These are phyloP conservation scores for Pseudocercospora fijiensis DNA, from an alignment of 2,329 filamentous ascomycete species.

Conservation along the genomic window DNA sequence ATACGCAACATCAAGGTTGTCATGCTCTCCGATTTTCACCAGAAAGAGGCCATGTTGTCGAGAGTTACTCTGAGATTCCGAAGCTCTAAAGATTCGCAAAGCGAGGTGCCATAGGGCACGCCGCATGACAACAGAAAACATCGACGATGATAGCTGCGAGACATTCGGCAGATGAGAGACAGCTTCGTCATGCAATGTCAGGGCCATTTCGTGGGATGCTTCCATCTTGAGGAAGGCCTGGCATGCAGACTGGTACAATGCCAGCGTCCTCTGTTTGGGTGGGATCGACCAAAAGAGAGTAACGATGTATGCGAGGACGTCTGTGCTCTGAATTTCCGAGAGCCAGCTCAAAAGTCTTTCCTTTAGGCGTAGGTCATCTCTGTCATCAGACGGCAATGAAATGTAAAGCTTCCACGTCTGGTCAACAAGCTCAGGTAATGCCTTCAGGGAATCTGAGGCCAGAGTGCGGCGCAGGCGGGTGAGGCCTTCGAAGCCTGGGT, in stretches of 20 bases:
- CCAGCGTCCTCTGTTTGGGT: constrained; percentile 19
- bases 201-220: constrained; percentile 10
- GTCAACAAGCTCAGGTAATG: neutral
- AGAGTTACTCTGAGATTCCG: neutral
- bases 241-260: constrained; percentile 27
- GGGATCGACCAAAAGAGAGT: constrained; percentile 32
- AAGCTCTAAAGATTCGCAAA: neutral
- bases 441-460: neutral
- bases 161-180: constrained; percentile 27
- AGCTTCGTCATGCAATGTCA: constrained; percentile 31
- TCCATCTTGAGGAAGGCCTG: constrained; percentile 23
- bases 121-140: constrained; percentile 5
- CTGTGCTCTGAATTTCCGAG: constrained; percentile 15
- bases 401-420: constrained; percentile 42
- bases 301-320: constrained; percentile 26
- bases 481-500: neutral
- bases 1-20: neutral
- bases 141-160: constrained; percentile 7
- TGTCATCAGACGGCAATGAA: constrained; percentile 28
- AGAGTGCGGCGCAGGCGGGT: constrained; percentile 13
- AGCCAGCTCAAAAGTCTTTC: constrained; percentile 34
- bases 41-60: constrained; percentile 12
- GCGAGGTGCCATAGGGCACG: neutral
- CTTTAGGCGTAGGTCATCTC: constrained; percentile 28
- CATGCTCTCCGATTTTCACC: constrained; percentile 8